Base-by-base conservation (phyloP, 768 basidiomycete genomes). In the Lactarius akahatsu region DNA sequence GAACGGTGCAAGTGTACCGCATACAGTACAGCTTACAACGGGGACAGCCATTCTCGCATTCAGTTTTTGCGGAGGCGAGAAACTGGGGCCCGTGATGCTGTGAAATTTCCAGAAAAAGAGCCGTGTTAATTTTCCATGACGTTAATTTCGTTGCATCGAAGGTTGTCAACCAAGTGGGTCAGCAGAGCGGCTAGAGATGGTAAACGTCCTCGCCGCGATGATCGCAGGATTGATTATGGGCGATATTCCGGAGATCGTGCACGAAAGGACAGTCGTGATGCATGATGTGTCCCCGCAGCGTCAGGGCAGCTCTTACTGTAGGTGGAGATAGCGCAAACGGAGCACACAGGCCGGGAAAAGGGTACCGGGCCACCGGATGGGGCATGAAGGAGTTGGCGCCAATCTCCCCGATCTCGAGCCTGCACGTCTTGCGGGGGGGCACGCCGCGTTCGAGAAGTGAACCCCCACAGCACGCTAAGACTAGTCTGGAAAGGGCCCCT, bases 101-200 rank as follows among this genome's bases (percentile, higher is more conserved):
- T 52, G 23, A 52, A 26, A 16, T 6, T 23, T 52, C 50, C 13
- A 28, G 26, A 52, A 6, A 6, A 50, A 26, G 11, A 11, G n/a
- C 50, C 50, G 26, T 0, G 7, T 26, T 52, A 26, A 13, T 15
- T 3, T 23, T 11, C 11, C 23, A 23, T 52, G 50, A 52, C 50
- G 50, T 52, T 26, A 52, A n/a, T 52, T 26, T 52, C 13, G 50
- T 52, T 52, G 50, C 50, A 52, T 52, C 50, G 50, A 52, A 52
- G 50, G 26, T 26, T 52, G 50, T 52, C 50, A 52, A 15, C 26
- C 23, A 52, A 26, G 23, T 13, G 50, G 30, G 50, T 10, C 50
- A 52, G 13, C 50, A 52, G 23, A 52, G 50, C 50, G 23, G 23
- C 23, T 7, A n/a, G 11, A 47, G n/a, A 52, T 15, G 11, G 50